Evolutionary conservation across 768 basidiomycete species (phyloP), one percentile per base, ranked within the genome.

Genomic region (Paxillus rubicundulus): DNA sequence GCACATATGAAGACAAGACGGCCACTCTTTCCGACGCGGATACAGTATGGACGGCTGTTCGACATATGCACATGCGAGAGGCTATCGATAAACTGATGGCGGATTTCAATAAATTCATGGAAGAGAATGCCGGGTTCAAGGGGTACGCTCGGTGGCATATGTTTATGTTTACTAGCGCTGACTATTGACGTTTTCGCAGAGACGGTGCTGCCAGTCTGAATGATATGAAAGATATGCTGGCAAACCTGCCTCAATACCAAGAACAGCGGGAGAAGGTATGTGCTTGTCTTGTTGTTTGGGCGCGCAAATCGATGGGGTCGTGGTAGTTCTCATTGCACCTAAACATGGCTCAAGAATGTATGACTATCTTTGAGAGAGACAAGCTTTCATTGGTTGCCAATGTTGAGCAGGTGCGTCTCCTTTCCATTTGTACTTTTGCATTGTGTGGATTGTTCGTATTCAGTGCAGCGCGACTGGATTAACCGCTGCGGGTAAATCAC

Each of bases 161-260:
- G 54, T 14, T 14, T 46, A 17, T 30, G 28, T 38, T 46, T 47
- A 42, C 16, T 18, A 28, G 24, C 57, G 5, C 17, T 52, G 24
- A 6, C 38, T 44, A 28, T 53, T 50, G 18, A 60, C 45, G 24
- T 32, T 33, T 47, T 45, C 52, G 21, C 51, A 87, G 88, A 24
- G 84, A 91, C 61, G 85, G 87, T 40, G 90, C 89, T 9, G 88
- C 90, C 43, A 94, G 83, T 61, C 69, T 99, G 43, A 96, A 94
- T 63, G 96, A 98, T 71, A 95, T 99, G 91, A 98, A 97, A 70
- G 97, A 99, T 64, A 97, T 98, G 96, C 77, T 99, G 32, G 97
- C 97, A 30, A 92, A 77, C 64, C 68, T 99, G 55, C 94, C 95
- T 2, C 92, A 97, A 70, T 97, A 89, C 61, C 90, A 95, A 71